These are phyloP conservation scores for Phlebiopsis gigantea DNA, from an alignment of 768 basidiomycete species.

Conservation along the genomic window DNA sequence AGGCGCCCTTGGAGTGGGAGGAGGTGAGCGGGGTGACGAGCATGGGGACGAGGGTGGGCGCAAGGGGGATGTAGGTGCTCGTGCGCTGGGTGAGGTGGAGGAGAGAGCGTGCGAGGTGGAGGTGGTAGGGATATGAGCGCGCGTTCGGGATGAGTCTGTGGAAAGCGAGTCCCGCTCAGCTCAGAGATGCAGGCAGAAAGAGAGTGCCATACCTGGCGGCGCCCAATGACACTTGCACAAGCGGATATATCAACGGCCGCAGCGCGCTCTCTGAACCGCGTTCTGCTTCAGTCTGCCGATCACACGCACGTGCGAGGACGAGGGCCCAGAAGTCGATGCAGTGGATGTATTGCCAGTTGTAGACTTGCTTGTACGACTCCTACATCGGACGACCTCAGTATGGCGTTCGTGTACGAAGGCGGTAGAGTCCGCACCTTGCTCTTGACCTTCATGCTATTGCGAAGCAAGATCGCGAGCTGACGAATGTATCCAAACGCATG, in stretches of 20 bases:
- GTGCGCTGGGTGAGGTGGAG: conserved; percentile 82
- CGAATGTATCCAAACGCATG: conserved; percentile 96
- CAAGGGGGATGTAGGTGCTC: conserved; percentile 79
- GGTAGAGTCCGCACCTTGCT: conserved; percentile 56
- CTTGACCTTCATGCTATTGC: conserved; percentile 87
- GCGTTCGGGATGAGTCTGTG: conserved; percentile 81
- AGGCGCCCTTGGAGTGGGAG: conserved; percentile 75
- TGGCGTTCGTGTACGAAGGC: neutral
- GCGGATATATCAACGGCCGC: conserved; percentile 86
- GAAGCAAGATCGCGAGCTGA: conserved; percentile 86
- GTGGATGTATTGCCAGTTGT: conserved; percentile 99
- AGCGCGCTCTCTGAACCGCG: conserved; percentile 68
- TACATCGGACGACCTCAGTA: conserved; percentile 25
- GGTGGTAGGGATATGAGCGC: conserved; percentile 91
- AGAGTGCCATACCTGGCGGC: conserved; percentile 71
- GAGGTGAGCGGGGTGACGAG: conserved; percentile 68
- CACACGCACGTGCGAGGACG: conserved; percentile 80
- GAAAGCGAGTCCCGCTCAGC: neutral
- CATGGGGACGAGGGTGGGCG: conserved; percentile 84
- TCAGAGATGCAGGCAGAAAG: neutral
- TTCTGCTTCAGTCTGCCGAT: conserved; percentile 46
- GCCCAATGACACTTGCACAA: conserved; percentile 91
- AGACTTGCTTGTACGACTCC: conserved; percentile 92
- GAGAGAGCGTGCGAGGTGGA: conserved; percentile 87
- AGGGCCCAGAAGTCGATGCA: conserved; percentile 95